These are phyloP conservation scores for Xylariaceae sp. DNA, from an alignment of 2,329 filamentous ascomycete genomes.

Conservation along the genomic window DNA sequence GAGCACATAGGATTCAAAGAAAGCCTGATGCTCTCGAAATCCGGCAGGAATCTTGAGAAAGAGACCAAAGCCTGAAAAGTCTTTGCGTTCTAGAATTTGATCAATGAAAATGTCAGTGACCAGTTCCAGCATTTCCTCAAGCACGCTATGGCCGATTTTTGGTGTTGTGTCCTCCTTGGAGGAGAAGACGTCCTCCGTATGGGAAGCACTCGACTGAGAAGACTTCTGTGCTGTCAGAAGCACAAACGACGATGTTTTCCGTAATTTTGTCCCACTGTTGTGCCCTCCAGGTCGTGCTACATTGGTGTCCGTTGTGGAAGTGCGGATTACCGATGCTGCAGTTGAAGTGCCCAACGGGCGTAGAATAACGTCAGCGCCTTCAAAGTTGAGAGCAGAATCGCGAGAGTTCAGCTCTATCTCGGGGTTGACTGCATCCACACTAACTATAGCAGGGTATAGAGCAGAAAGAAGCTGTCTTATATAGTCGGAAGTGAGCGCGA, in stretches of 20 bases:
- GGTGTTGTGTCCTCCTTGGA: slow-evolving; percentile 48
- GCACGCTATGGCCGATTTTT: slow-evolving; percentile 60
- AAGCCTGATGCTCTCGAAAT: slow-evolving; percentile 89
- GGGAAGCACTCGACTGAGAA: slow-evolving; percentile 54
- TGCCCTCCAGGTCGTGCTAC: slow-evolving; percentile 35
- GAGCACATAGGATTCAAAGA: slow-evolving; percentile 87
- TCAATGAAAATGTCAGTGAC: slow-evolving; percentile 77
- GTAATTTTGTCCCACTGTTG: slow-evolving; percentile 56
- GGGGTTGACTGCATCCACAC: slow-evolving; percentile 74
- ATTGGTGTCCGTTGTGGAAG: slow-evolving; percentile 51
- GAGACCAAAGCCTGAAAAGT: slow-evolving; percentile 81
- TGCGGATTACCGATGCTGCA: slow-evolving; percentile 66
- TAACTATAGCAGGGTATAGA: slow-evolving; percentile 83
- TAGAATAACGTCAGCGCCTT: slow-evolving; percentile 79
- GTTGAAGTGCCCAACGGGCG: slow-evolving; percentile 60
- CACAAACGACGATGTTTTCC: slow-evolving; percentile 85
- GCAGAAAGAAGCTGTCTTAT: slow-evolving; percentile 71
- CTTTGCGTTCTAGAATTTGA: slow-evolving; percentile 78
- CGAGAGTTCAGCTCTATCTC: slow-evolving; percentile 83
- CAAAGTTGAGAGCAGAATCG: slow-evolving; percentile 75
- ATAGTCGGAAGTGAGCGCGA: slow-evolving; percentile 74
- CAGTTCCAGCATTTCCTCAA: slow-evolving; percentile 72
- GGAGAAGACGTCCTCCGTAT: slow-evolving; percentile 58
- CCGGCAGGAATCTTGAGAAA: slow-evolving; percentile 86
- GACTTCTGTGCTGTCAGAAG: slow-evolving; percentile 69